Base-by-base conservation (phyloP, 306 rosid species). In the Macrotyloma uniflorum region DNA sequence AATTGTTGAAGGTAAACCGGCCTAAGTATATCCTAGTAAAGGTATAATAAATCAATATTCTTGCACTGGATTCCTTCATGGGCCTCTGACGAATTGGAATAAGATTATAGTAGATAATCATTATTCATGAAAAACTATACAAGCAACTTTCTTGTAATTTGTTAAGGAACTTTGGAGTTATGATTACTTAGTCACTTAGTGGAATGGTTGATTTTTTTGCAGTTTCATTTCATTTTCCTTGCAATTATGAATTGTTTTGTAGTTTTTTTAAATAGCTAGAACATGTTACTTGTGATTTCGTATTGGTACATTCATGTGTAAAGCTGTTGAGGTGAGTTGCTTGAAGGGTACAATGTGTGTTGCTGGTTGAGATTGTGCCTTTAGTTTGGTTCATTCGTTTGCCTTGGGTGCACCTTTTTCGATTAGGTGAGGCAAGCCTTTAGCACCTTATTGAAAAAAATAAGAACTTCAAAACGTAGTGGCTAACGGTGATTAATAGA, bases 81-180 rank as follows among this genome's bases (percentile, higher is more conserved):
- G 72, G 47, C 49, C 72, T 66, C 66, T 24, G 55, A 64, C 64
- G 46, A 73, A 49, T 51, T 51, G 74, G 65, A 24, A 50, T 62
- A 8, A 33, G 11, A 42, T 11, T 12, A 12, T 11, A 11, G 15
- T 51, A 24, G 38, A 58, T 20, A 14, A 24, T 45, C n/a, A 62
- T 54, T 69, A 51, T 69, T 35, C 64, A 57, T 30, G 73, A 20
- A 68, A 26, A 59, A 58, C 47, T 67, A 26, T 67, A 8, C 18
- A 32, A 45, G 51, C 65, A 19, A 65, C 19, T 63, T 75, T 75
- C 11, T 61, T 32, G 30, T 64, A 33, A 50, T 63, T 75, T 49
- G 59, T 74, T 61, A 45, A 42, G 59, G 16, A 59, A 18, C 32
- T 63, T n/a, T 14, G 47, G 10, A 40, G 63, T 47, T 64, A 49